Evolutionary conservation across 345 rosid genomes (phyloP).

Genomic region (Anacardium occidentale): DNA sequence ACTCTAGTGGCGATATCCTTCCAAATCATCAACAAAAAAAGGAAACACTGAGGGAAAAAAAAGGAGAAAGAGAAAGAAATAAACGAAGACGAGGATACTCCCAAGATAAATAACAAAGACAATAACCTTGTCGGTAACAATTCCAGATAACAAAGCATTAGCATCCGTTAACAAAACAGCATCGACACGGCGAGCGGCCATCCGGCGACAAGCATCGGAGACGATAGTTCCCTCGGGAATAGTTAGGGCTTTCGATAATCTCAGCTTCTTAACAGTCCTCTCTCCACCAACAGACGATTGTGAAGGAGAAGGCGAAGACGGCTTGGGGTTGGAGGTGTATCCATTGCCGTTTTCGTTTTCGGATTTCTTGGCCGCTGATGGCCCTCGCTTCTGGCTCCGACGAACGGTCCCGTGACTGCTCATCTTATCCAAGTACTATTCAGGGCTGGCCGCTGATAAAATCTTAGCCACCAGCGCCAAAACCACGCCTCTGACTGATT

Average conservation of each 20-base stretch:
- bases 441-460: too few relatives aligned
- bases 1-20: slow-evolving; percentile 82
- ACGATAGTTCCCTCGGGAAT: slow-evolving; percentile 91
- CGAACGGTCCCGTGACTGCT: slow-evolving; percentile 55
- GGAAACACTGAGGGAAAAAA: background rate
- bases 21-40: slow-evolving; percentile 3
- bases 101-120: background rate
- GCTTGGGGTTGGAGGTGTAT: slow-evolving; percentile 58
- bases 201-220: slow-evolving; percentile 83
- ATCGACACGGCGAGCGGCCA: slow-evolving; percentile 93
- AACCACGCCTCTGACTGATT: too few relatives aligned
- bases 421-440: slow-evolving; percentile 30
- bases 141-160: slow-evolving; percentile 88
- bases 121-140: slow-evolving; percentile 81
- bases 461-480: too few relatives aligned
- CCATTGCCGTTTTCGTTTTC: slow-evolving; percentile 32
- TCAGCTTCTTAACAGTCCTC: slow-evolving; percentile 90
- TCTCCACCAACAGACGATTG: slow-evolving; percentile 53
- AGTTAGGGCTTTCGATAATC: slow-evolving; percentile 90
- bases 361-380: slow-evolving; percentile 52
- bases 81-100: too few relatives aligned
- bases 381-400: slow-evolving; percentile 45
- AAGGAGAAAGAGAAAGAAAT: background rate
- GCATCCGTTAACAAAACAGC: slow-evolving; percentile 90
- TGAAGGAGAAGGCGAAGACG: slow-evolving; percentile 67